phyloP scores from a whole-genome alignment of 164 flowering plant species.

The Dillenia suffruticosa region DNA sequence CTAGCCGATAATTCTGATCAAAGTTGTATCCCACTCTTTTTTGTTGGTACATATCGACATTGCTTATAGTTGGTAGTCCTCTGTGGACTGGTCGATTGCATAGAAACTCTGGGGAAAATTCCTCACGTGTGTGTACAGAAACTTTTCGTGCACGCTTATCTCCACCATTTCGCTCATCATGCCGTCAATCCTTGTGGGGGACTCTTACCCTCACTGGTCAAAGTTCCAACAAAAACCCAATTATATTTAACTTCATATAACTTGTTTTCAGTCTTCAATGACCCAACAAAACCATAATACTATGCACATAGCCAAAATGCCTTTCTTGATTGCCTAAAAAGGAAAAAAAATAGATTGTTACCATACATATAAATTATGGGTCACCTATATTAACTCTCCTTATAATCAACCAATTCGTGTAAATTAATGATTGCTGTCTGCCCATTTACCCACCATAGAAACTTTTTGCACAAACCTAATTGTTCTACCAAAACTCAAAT shows the following conservation, averaged over 20 bases:
- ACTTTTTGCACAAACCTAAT: too few species aligned
- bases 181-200: constrained; percentile 16
- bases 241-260: constrained; percentile 4
- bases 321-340: too few species aligned
- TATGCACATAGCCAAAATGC: too few species aligned
- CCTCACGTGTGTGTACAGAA: constrained; percentile 79
- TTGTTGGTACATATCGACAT: constrained; percentile 18
- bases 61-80: constrained; percentile 18
- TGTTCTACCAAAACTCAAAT: too few species aligned
- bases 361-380: too few species aligned
- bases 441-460: too few species aligned
- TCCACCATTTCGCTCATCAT: constrained; percentile 8
- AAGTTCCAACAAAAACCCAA: constrained; percentile 9
- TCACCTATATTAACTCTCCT: too few species aligned
- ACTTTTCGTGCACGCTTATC: constrained; percentile 31
- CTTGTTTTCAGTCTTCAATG: neutral
- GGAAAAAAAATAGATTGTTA: too few species aligned
- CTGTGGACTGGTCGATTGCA: constrained; percentile 38
- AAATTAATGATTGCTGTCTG: too few species aligned
- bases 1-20: constrained; percentile 24
- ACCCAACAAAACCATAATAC: too few species aligned
- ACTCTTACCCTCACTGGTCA: constrained; percentile 34
- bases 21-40: constrained; percentile 17
- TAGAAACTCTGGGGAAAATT: constrained; percentile 58
- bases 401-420: too few species aligned